These are phyloP conservation scores for Cylindrodendrum hubeiense DNA, from an alignment of 2,329 filamentous ascomycete genomes.

Conservation along the genomic window DNA sequence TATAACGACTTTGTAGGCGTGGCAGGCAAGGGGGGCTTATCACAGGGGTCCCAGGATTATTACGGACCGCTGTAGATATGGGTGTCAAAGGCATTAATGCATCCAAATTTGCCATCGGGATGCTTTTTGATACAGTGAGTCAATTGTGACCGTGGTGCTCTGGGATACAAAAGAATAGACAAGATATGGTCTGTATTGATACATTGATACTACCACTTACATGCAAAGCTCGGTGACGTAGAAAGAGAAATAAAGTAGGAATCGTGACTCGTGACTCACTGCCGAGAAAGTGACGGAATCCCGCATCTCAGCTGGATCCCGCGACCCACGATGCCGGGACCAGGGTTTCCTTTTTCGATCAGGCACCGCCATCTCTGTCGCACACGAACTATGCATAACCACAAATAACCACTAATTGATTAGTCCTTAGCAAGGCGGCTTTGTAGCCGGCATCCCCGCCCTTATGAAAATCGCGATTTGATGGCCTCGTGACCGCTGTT, in stretches of 20 bases:
- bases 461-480: background rate
- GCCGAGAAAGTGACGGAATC: conserved; percentile 4
- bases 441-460: background rate
- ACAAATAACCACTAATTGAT: background rate
- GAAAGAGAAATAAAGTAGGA: background rate
- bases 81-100: background rate
- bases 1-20: background rate
- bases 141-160: too few species aligned
- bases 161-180: too few species aligned
- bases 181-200: background rate
- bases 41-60: background rate
- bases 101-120: background rate
- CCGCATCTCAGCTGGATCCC: conserved; percentile 11
- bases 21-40: background rate
- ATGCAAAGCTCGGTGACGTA: background rate
- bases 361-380: background rate
- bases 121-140: too few species aligned
- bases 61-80: background rate
- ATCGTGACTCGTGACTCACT: conserved; percentile 3
- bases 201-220: background rate
- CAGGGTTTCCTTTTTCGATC: conserved; percentile 2
- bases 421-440: background rate
- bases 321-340: conserved; percentile 9
- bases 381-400: conserved; percentile 11
- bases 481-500: background rate